A percentile compares a stretch with the other conserved stretches of the same genome.
These are phyloP conservation scores for Fomes fomentarius DNA, from an alignment of 1,284 basidiomycete genomes.

Conservation along the genomic window DNA sequence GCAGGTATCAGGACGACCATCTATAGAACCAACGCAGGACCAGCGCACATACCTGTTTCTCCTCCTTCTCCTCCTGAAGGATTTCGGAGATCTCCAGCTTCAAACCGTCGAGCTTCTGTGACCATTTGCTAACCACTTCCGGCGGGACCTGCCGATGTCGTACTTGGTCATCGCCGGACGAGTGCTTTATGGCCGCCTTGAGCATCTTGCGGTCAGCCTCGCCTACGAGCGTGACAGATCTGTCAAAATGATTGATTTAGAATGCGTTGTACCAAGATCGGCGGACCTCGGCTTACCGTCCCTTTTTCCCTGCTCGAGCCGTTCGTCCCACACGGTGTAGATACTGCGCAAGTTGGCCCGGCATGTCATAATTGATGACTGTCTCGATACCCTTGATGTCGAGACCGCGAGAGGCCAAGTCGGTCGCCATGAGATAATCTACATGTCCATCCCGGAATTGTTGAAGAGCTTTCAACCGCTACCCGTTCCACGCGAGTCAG, in stretches of 20 bases:
- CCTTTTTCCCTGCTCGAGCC: conserved; percentile 91
- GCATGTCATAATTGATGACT: conserved; percentile 99
- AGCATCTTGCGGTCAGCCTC: conserved; percentile 97
- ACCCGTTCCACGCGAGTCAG: conserved; percentile 6
- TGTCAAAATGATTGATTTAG: conserved; percentile 35
- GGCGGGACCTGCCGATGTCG: conserved; percentile 88
- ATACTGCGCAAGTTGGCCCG: conserved; percentile 90
- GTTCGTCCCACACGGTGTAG: conserved; percentile 97
- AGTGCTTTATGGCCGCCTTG: conserved; percentile 93
- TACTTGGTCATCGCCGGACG: conserved; percentile 78
- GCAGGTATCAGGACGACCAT: conserved; percentile 5
- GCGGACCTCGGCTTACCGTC: conserved; percentile 63
- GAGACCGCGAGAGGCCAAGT: conserved; percentile 92
- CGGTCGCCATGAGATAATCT: conserved; percentile 94
- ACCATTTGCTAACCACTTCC: conserved; percentile 79
- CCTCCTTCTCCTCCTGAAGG: conserved; percentile 93
- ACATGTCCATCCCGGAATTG: conserved; percentile 86
- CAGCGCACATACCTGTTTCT: conserved; percentile 71
- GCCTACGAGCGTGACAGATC: conserved; percentile 94
- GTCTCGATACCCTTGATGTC: conserved; percentile 99
- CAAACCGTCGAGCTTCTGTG: conserved; percentile 69
- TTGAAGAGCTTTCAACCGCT: conserved; percentile 87
- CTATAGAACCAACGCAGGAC: conserved; percentile 3
- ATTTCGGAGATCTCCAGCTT: conserved; percentile 85
- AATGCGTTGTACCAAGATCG: conserved; percentile 12